Conservation (phyloP, 2,329 filamentous ascomycete genomes). For the Exserohilum turcica region DNA sequence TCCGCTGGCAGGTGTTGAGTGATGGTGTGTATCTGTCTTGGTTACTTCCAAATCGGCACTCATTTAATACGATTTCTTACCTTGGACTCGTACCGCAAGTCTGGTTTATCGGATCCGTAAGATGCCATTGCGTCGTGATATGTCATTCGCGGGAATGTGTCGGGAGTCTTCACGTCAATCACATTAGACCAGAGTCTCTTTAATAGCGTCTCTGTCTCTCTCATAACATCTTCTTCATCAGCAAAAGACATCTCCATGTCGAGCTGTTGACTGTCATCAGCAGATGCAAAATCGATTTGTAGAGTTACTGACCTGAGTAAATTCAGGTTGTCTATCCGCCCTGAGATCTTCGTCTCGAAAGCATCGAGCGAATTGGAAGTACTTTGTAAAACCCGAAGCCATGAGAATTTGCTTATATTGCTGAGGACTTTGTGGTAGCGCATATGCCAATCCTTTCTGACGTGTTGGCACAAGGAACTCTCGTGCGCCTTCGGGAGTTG, state of each 20-base stretch:
- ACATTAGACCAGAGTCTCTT: slow-evolving; percentile 60
- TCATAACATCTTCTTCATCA: slow-evolving; percentile 72
- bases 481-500: slow-evolving; percentile 90
- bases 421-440: slow-evolving; percentile 92
- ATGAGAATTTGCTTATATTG: slow-evolving; percentile 99
- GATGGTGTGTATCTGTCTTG: slow-evolving; percentile 65
- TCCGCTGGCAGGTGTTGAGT: slow-evolving; percentile 66
- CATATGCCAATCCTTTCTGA: slow-evolving; percentile 77
- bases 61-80: slow-evolving; percentile 48
- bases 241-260: slow-evolving; percentile 95
- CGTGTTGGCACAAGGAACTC: slow-evolving; percentile 94
- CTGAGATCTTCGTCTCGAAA: slow-evolving; percentile 94
- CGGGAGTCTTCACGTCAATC: slow-evolving; percentile 50
- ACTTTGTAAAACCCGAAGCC: slow-evolving; percentile 80
- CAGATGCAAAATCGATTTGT: neutral
- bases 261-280: slow-evolving; percentile 58
- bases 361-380: slow-evolving; percentile 92
- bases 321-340: slow-evolving; percentile 93
- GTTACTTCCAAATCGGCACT: slow-evolving; percentile 17
- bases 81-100: slow-evolving; percentile 73
- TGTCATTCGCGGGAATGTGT: slow-evolving; percentile 63
- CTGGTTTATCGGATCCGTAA: slow-evolving; percentile 92
- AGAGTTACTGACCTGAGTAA: slow-evolving; percentile 75
- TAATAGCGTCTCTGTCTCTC: slow-evolving; percentile 60
- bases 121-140: slow-evolving; percentile 79